A percentile compares a stretch with the other conserved stretches of the same genome.
These are phyloP conservation scores for Fusarium sp. DNA, from an alignment of 2,329 filamentous ascomycete genomes.

Conservation along the genomic window DNA sequence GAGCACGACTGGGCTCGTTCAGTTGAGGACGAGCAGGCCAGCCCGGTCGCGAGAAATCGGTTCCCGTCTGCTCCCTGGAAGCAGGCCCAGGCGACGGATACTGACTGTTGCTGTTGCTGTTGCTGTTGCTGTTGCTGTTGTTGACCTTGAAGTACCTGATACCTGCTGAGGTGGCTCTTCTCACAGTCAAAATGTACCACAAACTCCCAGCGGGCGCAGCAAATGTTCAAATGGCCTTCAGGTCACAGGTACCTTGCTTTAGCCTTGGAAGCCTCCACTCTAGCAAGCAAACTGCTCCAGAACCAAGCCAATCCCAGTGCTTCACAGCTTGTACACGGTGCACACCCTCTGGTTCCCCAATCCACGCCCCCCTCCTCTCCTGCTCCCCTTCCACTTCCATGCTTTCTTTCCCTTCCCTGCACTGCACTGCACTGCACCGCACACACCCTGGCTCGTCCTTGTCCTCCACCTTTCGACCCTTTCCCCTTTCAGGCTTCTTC, in stretches of 20 bases:
- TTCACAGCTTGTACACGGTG: conserved; percentile 15
- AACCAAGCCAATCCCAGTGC: conserved; percentile 1
- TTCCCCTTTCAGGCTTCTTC: conserved; percentile 38
- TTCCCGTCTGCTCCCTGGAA: conserved; percentile 22
- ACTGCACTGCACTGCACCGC: not conserved
- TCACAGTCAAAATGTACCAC: conserved; percentile 3
- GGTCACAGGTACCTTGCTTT: conserved; percentile 16
- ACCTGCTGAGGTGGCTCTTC: not conserved
- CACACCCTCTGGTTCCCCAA: conserved; percentile 10
- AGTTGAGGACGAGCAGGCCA: conserved; percentile 4
- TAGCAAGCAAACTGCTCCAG: not conserved
- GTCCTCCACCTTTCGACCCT: conserved; percentile 26
- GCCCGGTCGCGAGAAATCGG: conserved; percentile 6
- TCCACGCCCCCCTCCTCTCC: conserved; percentile 23
- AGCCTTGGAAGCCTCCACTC: not conserved
- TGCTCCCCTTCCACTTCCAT: conserved; percentile 29
- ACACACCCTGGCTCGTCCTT: conserved; percentile 6
- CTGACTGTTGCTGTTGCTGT: not conserved
- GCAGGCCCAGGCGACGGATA: not conserved
- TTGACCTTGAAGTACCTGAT: conserved; percentile 19
- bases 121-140: not conserved
- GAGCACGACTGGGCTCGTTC: conserved; percentile 10
- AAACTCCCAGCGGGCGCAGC: conserved; percentile 21
- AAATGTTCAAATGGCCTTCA: conserved; percentile 1
- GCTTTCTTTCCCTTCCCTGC: conserved; percentile 21